Conservation (phyloP, 2,329 filamentous ascomycete genomes). For the Verticillium nubilum region DNA sequence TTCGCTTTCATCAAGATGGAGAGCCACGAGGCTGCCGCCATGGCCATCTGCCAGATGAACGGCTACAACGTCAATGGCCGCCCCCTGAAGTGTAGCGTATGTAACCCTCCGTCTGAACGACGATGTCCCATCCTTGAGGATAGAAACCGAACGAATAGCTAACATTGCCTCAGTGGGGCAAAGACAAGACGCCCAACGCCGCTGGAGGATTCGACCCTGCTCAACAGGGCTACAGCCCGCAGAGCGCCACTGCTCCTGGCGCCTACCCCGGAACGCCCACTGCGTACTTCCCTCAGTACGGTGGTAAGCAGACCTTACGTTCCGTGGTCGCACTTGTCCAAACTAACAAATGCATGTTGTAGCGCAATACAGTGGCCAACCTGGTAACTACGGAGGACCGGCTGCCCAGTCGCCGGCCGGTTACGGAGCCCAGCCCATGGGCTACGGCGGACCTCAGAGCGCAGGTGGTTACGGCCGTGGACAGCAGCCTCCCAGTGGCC, state of each 20-base stretch:
- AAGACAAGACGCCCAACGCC: conserved; percentile 87
- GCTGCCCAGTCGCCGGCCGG: conserved; percentile 56
- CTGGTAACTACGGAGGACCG: conserved; percentile 59
- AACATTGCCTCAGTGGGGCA: conserved; percentile 74
- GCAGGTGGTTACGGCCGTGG: conserved; percentile 83
- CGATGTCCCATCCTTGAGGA: too few relatives aligned
- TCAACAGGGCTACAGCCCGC: conserved; percentile 63
- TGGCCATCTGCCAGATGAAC: conserved; percentile 97
- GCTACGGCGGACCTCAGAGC: conserved; percentile 66
- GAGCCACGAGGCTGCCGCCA: conserved; percentile 92
- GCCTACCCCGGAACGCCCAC: conserved; percentile 74
- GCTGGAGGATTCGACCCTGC: conserved; percentile 70
- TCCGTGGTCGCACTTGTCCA: neutral
- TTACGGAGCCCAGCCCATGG: conserved; percentile 63
- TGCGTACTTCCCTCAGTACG: conserved; percentile 90
- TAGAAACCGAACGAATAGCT: conserved; percentile 16
- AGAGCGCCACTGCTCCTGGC: conserved; percentile 65
- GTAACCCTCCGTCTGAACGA: conserved; percentile 32
- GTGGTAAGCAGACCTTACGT: conserved; percentile 48
- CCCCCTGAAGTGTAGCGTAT: conserved; percentile 96
- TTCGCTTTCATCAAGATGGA: conserved; percentile 99
- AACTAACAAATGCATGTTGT: conserved; percentile 20
- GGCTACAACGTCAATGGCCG: conserved; percentile 97
- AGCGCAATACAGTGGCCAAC: conserved; percentile 59
- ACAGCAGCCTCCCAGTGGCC: conserved; percentile 50